Evolutionary conservation across 2,329 filamentous ascomycete species (phyloP).

Genomic region (Talaromyces sp.): DNA sequence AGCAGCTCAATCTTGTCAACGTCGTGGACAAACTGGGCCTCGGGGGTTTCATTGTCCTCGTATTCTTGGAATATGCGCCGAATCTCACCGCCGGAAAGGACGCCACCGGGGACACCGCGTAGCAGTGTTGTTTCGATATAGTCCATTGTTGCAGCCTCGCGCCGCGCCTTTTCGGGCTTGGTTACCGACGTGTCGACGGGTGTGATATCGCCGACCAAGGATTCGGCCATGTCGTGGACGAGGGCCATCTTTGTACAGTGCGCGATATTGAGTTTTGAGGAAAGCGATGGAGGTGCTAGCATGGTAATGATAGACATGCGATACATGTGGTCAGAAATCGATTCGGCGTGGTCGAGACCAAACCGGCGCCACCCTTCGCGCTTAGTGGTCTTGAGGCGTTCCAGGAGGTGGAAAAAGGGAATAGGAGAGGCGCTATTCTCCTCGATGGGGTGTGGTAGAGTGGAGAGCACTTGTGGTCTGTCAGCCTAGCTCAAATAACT

Average conservation of each 20-base stretch:
- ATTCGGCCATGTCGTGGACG: slow-evolving; percentile 95
- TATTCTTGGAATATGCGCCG: slow-evolving; percentile 89
- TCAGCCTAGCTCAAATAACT: background rate
- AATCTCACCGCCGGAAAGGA: slow-evolving; percentile 62
- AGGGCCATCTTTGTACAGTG: slow-evolving; percentile 94
- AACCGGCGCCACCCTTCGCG: slow-evolving; percentile 95
- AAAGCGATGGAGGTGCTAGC: slow-evolving; percentile 74
- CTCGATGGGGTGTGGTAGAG: slow-evolving; percentile 57
- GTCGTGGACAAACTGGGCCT: slow-evolving; percentile 89
- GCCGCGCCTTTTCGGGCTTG: slow-evolving; percentile 83
- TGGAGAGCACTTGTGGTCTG: slow-evolving; percentile 54
- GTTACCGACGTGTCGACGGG: slow-evolving; percentile 73
- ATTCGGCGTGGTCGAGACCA: slow-evolving; percentile 71
- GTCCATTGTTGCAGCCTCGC: slow-evolving; percentile 87
- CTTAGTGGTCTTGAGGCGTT: slow-evolving; percentile 92
- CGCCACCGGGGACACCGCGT: slow-evolving; percentile 68
- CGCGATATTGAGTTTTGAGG: slow-evolving; percentile 66
- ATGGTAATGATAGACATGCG: slow-evolving; percentile 97
- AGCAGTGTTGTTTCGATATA: slow-evolving; percentile 73
- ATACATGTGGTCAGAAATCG: slow-evolving; percentile 98
- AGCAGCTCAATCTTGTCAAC: slow-evolving; percentile 96
- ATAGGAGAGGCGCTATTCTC: slow-evolving; percentile 68
- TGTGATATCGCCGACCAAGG: slow-evolving; percentile 93
- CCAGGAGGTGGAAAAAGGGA: slow-evolving; percentile 90
- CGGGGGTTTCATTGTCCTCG: slow-evolving; percentile 77